Evolutionary conservation across 768 basidiomycete species (phyloP).

Genomic region (Xerocomellus amylosporus): DNA sequence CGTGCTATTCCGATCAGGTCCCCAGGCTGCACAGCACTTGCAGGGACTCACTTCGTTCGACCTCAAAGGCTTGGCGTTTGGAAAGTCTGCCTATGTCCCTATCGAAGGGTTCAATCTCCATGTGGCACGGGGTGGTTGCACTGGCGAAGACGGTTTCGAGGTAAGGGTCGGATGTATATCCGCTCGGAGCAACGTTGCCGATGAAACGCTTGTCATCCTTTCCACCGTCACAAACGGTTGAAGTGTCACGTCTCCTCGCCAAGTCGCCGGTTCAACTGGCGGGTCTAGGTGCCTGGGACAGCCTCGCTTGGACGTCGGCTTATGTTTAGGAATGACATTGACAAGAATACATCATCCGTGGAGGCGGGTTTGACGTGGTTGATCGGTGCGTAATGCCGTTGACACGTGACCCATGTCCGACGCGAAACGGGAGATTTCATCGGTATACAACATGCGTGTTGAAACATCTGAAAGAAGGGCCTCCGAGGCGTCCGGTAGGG

Average conservation of each 20-base stretch:
- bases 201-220: too few species aligned
- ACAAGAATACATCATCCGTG: conserved; percentile 81
- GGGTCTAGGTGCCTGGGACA: conserved; percentile 91
- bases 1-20: conserved; percentile 40
- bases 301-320: conserved; percentile 87
- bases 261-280: conserved; percentile 72
- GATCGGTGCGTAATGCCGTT: conserved; percentile 61
- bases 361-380: conserved; percentile 94
- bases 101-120: too few species aligned
- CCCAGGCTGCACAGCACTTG: conserved; percentile 69
- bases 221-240: too few species aligned
- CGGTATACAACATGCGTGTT: conserved; percentile 74
- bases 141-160: conserved; percentile 98
- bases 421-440: conserved; percentile 71
- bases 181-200: too few species aligned
- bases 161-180: conserved; percentile 33
- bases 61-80: conserved; percentile 65
- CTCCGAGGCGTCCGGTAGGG: conserved; percentile 73
- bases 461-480: conserved; percentile 76
- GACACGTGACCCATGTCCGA: conserved; percentile 34
- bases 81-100: too few species aligned
- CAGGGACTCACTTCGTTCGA: conserved; percentile 76
- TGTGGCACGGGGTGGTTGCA: conserved; percentile 94
- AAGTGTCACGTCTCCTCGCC: too few species aligned
- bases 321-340: conserved; percentile 92